Conservation (phyloP, 371 early-diverging fungal species). For the Rhizopus sp. region DNA sequence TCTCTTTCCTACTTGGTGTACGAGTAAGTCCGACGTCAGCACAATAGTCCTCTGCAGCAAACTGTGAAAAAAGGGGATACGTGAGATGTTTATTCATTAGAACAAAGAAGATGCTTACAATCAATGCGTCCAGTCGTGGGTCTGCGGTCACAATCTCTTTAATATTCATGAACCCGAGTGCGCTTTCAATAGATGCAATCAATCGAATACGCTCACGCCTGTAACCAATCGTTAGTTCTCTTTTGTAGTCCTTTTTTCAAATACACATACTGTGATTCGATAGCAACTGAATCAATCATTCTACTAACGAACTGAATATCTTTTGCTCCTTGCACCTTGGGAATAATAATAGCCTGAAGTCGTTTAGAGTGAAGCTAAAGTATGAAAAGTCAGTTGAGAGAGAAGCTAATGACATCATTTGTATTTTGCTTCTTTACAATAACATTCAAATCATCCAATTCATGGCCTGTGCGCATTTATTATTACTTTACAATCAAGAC, state of each 20-base stretch:
- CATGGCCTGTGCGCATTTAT: slow-evolving; percentile 52
- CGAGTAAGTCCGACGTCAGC: slow-evolving; percentile 84
- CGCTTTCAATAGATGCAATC: slow-evolving; percentile 88
- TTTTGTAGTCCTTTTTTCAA: neutral
- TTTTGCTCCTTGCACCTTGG: slow-evolving; percentile 82
- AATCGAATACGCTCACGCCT: slow-evolving; percentile 72
- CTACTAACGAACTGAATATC: slow-evolving; percentile 79
- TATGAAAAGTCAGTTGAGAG: neutral
- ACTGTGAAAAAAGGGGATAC: slow-evolving; percentile 45
- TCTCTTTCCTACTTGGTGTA: slow-evolving; percentile 70
- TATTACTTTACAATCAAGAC: neutral
- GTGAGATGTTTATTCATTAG: slow-evolving; percentile 5
- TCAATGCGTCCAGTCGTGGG: slow-evolving; percentile 73
- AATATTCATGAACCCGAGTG: slow-evolving; percentile 82
- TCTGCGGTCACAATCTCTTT: slow-evolving; percentile 77
- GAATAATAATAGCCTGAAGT: slow-evolving; percentile 84
- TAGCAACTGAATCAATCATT: slow-evolving; percentile 79
- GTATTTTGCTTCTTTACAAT: slow-evolving; percentile 51
- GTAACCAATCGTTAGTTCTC: neutral
- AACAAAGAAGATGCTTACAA: slow-evolving; percentile 47
- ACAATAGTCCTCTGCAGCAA: slow-evolving; percentile 95
- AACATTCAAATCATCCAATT: slow-evolving; percentile 79
- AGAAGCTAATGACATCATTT: slow-evolving; percentile 15
- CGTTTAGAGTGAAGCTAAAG: slow-evolving; percentile 66
- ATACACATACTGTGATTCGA: slow-evolving; percentile 63